phyloP scores from a whole-genome alignment of 2,329 filamentous ascomycete genomes.

The Aspergillus tubingensis region DNA sequence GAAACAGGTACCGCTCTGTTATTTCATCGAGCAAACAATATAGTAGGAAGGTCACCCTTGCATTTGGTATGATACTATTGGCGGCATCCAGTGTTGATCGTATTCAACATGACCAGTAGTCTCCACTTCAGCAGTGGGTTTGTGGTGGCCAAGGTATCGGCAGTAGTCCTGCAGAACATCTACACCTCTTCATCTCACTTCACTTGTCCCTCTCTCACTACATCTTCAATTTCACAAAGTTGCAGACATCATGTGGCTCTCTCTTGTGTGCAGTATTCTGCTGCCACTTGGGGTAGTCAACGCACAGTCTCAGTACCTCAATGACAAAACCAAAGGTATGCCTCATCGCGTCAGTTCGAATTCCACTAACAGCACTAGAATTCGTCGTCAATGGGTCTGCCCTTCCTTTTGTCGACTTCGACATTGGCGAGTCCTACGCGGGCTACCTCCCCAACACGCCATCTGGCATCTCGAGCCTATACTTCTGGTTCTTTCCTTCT shows the following conservation, averaged over 20 bases:
- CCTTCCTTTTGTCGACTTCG: slow-evolving; percentile 69
- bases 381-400: slow-evolving; percentile 65
- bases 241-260: slow-evolving; percentile 10
- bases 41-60: background rate
- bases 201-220: background rate
- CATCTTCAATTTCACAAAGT: background rate
- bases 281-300: background rate
- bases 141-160: no score
- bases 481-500: slow-evolving; percentile 54
- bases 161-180: no score
- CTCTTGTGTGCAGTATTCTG: background rate
- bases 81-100: no score
- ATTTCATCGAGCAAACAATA: background rate
- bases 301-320: background rate
- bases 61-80: background rate
- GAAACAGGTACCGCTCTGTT: background rate
- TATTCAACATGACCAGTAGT: no score
- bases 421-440: slow-evolving; percentile 56
- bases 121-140: no score
- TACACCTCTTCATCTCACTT: background rate
- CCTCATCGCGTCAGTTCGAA: background rate
- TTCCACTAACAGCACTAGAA: slow-evolving; percentile 40
- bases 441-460: slow-evolving; percentile 54
- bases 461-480: slow-evolving; percentile 47
- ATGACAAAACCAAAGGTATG: slow-evolving; percentile 7